Evolutionary conservation across 495 filamentous ascomycete genomes (phyloP), one percentile per base, ranked within the genome.

Genomic region (Aspergillus diversus): DNA sequence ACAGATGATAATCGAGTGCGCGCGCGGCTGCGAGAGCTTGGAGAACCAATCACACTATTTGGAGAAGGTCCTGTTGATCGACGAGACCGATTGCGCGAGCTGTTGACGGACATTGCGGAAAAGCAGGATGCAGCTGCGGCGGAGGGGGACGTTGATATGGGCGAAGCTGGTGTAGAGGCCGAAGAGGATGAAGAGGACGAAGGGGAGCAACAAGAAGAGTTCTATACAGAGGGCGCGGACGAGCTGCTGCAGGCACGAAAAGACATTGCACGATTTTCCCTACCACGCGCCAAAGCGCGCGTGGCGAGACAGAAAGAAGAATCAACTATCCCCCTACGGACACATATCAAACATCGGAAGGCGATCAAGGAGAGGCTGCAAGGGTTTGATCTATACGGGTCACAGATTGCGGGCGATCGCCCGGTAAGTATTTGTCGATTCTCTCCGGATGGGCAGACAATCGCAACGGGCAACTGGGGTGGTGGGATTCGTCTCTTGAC

Each of bases 21-120:
- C 43, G 78, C 84, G 31, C 87, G 87, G 39, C 79, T 98, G 56
- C 89, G 96, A 67, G 89, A 93, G 66, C 81, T 97, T 39, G 91
- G 90, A 11, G 89, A 99, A 71, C 96, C 95, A 3, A 89, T 98
- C 59, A 99, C 96, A 5, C 82, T 98, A 0, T 99, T 99, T 67
- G 95, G 92, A 49, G 95, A 99, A 81, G 93, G 92, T 6, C 90
- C 89, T 0, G 87, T 81, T 6, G 94, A 98, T 66, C 81, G 95
- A 60, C 84, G 95, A 77, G 95, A 97, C 64, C 85, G 95, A 59
- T 72, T 99, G 62, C 87, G 95, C 68, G 90, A 92, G 71, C 78
- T 98, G 0, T 80, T 98, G 46, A 88, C 89, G 4, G 84, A 85
- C 37, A 80, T 91, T 61, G 85, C 86, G n/a, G 92, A 96, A 65